Conservation (phyloP, 192 early-diverging fungal species). For the Coemansia pectinata region DNA sequence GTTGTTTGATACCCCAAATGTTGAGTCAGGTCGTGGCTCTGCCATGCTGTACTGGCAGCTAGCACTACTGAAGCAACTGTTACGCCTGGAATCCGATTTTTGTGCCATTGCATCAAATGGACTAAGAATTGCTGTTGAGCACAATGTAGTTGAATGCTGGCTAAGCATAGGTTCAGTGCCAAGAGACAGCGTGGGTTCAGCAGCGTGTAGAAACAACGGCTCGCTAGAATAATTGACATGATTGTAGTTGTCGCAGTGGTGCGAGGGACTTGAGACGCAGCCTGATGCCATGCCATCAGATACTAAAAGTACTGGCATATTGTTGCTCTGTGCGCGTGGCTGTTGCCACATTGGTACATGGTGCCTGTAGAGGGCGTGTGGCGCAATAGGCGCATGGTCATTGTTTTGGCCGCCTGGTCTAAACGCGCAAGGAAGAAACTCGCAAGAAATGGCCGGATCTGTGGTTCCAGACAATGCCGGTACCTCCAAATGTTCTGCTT, state of each 20-base stretch:
- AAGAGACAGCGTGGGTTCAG: constrained; percentile 9
- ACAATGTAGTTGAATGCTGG: constrained; percentile 7
- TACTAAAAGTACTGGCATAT: neutral
- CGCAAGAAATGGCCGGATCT: neutral
- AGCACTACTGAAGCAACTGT: neutral
- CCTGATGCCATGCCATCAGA: constrained; percentile 2
- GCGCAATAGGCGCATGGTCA: neutral
- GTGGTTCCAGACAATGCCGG: neutral
- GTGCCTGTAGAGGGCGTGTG: neutral
- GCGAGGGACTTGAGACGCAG: neutral
- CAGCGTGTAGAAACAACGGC: neutral
- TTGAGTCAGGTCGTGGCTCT: neutral
- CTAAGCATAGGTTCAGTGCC: neutral
- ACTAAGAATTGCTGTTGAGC: constrained; percentile 8
- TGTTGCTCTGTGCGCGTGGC: neutral
- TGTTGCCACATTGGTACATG: constrained; percentile 5
- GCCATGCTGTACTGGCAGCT: neutral
- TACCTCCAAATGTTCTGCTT: neutral
- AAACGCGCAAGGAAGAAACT: neutral
- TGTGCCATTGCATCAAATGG: neutral
- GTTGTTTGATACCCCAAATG: neutral
- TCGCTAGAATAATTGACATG: neutral
- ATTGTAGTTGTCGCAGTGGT: neutral
- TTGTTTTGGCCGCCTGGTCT: neutral
- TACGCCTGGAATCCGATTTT: neutral